A percentile compares a stretch with the other conserved stretches of the same genome.
phyloP scores from a whole-genome alignment of 352 stramenopile genomes.

The Phytopythium aichiense region DNA sequence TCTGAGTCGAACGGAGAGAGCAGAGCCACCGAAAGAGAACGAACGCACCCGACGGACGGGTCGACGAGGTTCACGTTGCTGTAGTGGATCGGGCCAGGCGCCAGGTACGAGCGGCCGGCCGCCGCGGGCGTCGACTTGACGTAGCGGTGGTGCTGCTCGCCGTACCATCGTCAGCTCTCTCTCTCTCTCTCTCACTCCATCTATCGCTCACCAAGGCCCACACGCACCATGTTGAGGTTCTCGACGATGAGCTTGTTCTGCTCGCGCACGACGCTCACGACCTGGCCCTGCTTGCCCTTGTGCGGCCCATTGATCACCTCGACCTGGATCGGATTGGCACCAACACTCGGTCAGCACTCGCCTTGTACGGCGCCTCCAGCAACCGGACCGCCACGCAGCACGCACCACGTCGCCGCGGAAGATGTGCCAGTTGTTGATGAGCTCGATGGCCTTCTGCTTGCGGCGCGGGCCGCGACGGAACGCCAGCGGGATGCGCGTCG shows the following conservation, averaged over 20 bases:
- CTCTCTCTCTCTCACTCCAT: too few relatives aligned
- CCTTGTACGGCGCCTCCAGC: not conserved
- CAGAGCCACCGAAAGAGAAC: not conserved
- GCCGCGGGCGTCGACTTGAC: slow-evolving; percentile 73
- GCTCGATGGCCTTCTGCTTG: slow-evolving; percentile 76
- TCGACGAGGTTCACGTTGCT: slow-evolving; percentile 86
- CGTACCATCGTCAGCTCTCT: not conserved
- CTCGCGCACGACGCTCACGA: slow-evolving; percentile 71
- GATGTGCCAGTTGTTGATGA: slow-evolving; percentile 82
- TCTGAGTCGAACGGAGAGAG: too few relatives aligned
- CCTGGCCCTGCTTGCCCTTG: slow-evolving; percentile 76
- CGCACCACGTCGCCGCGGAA: slow-evolving; percentile 66
- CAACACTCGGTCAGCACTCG: not conserved
- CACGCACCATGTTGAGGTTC: slow-evolving; percentile 84
- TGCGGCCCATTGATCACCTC: slow-evolving; percentile 79
- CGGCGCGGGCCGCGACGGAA: slow-evolving; percentile 72
- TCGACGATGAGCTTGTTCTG: slow-evolving; percentile 79
- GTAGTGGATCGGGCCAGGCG: slow-evolving; percentile 82
- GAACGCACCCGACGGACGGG: slow-evolving; percentile 53
- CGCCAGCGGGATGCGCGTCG: slow-evolving; percentile 70
- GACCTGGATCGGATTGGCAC: slow-evolving; percentile 26
- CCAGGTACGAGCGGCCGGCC: slow-evolving; percentile 71
- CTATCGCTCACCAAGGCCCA: not conserved
- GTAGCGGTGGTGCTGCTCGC: slow-evolving; percentile 61
- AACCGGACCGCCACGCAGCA: not conserved